Conservation (phyloP, 768 basidiomycete species). For the Amanita polypyramis region DNA sequence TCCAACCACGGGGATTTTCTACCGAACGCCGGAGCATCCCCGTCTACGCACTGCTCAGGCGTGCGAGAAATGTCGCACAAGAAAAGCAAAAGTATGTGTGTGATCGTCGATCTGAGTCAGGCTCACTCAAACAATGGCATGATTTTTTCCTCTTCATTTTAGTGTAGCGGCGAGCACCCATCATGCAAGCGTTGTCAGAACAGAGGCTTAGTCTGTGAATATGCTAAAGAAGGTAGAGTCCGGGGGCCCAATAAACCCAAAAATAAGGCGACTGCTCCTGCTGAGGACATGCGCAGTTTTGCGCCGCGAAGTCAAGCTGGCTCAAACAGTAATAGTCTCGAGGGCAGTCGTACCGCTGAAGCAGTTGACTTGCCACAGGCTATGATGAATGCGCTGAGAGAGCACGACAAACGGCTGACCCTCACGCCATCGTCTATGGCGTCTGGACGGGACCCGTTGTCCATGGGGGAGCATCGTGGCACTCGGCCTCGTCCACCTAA, state of each 20-base stretch:
- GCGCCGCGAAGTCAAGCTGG: conserved; percentile 11
- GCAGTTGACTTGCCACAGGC: not conserved
- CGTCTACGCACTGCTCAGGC: conserved; percentile 63
- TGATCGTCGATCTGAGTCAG: not conserved
- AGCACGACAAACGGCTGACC: not conserved
- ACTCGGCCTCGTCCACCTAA: conserved; percentile 20
- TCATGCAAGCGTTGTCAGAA: conserved; percentile 53
- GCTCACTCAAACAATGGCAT: conserved; percentile 2
- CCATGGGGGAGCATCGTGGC: conserved; percentile 15
- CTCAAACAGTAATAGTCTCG: not conserved
- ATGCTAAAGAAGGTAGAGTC: conserved; percentile 55
- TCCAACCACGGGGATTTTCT: conserved; percentile 55
- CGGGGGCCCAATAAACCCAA: conserved; percentile 54
- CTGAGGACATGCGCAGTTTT: conserved; percentile 8
- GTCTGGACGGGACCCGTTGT: conserved; percentile 12
- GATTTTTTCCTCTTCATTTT: not conserved
- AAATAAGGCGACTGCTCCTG: conserved; percentile 10
- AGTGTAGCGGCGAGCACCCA: conserved; percentile 70
- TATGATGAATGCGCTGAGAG: not conserved
- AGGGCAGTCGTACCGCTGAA: not conserved
- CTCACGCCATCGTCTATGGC: not conserved
- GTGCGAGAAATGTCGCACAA: conserved; percentile 61
- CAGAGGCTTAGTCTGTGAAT: conserved; percentile 52
- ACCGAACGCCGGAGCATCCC: conserved; percentile 52
- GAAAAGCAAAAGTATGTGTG: conserved; percentile 60